Evolutionary conservation across 176 grass and related monocot species (phyloP), one percentile per base, ranked within the genome.

Genomic region (Tillandsia leiboldiana): DNA sequence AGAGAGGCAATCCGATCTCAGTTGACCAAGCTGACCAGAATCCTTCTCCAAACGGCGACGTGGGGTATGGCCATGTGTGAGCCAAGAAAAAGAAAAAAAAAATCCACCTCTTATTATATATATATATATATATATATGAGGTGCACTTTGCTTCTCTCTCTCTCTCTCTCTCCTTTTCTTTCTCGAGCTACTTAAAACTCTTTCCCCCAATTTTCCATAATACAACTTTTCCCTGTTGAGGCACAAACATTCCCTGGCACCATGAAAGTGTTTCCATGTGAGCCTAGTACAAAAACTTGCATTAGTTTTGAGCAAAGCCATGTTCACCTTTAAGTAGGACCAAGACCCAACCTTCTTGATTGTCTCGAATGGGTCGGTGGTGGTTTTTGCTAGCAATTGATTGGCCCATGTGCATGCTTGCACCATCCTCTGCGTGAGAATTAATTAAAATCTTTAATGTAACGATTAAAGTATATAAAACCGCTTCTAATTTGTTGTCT

Each of bases 21-120:
- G 13, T 80, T 80, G 79, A 73, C 75, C 50, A 67, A 76, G 51
- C 72, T 85, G 73, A 80, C 77, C 65, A 53, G 73, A 73, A 80
- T 80, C 73, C 74, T 70, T 28, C 64, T 49, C 48, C 50, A 63
- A 76, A 77, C 26, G 26, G 23, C 23, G 61, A 9, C 9, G 11
- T 59, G 28, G 50, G 50, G 12, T 42, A 33, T 42, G 5, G 33
- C 0, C 4, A 42, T 42, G 33, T 42, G 33, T 42, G 33, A 42
- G 6, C 2, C 29, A 3, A 33, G 2, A 33, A 42, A 42, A 42
- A 33, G 3, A 33, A 33, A 33, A 33, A 33, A 0, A 42, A 42
- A 42, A 42, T 26, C 61, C 74, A 42, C 4, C 33, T 24, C 33
- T 42, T 42, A 3, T 42, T 33, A 33, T 33, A 33, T 33, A 33